Percentiles rank a stretch among this genome's conserved stretches.
These are phyloP conservation scores for Trichoderma cornu-damae DNA, from an alignment of 2,329 filamentous ascomycete species.

Conservation along the genomic window DNA sequence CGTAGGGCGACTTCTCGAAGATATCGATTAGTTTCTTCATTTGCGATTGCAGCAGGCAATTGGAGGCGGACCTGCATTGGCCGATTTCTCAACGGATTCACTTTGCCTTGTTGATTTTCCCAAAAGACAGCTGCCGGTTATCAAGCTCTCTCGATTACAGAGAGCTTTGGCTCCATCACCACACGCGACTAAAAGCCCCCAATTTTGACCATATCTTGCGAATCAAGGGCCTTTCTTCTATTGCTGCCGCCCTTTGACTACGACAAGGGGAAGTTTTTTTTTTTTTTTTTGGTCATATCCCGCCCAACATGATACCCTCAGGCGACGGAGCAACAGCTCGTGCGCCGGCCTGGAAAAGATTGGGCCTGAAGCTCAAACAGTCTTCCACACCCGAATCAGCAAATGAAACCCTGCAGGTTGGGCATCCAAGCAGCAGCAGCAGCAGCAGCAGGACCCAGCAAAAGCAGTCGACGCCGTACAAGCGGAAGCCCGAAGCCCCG, in stretches of 20 bases:
- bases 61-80: slow-evolving; percentile 16
- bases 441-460: slow-evolving; percentile 33
- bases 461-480: slow-evolving; percentile 29
- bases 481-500: slow-evolving; percentile 38
- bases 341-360: slow-evolving; percentile 56
- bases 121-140: background rate
- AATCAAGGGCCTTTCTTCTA: background rate
- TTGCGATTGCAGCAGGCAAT: slow-evolving; percentile 1
- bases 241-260: background rate
- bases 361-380: slow-evolving; percentile 58
- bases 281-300: background rate
- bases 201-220: background rate
- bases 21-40: slow-evolving; percentile 2
- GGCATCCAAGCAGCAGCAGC: slow-evolving; percentile 34
- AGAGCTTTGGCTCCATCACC: background rate
- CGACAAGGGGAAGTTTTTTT: slow-evolving; percentile 4
- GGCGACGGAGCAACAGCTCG: slow-evolving; percentile 40
- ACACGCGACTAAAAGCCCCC: slow-evolving; percentile 8
- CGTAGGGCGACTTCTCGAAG: slow-evolving; percentile 10
- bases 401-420: slow-evolving; percentile 33
- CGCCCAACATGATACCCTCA: slow-evolving; percentile 40
- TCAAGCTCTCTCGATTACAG: background rate
- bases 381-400: slow-evolving; percentile 31
- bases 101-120: background rate
- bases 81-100: background rate